Evolutionary conservation across 345 rosid genomes (phyloP).

Genomic region (Barbarea vulgaris): DNA sequence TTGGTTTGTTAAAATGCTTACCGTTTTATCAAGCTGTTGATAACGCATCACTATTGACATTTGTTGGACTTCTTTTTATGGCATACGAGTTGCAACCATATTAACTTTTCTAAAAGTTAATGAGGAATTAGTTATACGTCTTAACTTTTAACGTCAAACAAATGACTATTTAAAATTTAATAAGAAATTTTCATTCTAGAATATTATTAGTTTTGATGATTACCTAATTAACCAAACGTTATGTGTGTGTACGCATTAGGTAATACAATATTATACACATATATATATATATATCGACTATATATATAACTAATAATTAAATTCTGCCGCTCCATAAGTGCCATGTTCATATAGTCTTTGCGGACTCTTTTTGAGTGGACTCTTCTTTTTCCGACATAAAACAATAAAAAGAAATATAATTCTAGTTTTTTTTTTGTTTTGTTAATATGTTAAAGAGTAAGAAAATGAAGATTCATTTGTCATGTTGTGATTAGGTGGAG

Average conservation of each 20-base stretch:
- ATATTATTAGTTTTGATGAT: neutral
- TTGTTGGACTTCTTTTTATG: neutral
- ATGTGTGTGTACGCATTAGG: neutral
- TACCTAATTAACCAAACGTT: conserved; percentile 6
- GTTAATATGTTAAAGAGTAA: conserved; percentile 11
- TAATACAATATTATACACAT: neutral
- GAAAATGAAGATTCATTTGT: conserved; percentile 25
- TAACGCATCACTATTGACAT: neutral
- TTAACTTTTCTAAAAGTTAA: neutral
- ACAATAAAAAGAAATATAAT: neutral
- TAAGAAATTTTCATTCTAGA: neutral
- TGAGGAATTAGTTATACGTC: neutral
- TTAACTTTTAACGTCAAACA: neutral
- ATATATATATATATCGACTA: neutral
- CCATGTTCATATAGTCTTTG: conserved; percentile 12
- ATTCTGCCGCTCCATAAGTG: conserved; percentile 19
- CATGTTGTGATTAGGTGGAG: conserved; percentile 38
- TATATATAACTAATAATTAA: conserved; percentile 4
- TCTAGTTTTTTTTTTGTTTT: neutral
- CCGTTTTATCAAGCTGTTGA: neutral
- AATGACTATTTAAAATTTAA: neutral
- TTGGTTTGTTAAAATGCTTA: too few species aligned
- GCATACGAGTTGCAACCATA: conserved; percentile 8
- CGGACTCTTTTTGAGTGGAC: conserved; percentile 28
- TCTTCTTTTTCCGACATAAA: conserved; percentile 36